Evolutionary conservation across 2,329 filamentous ascomycete species (phyloP), one percentile per base, ranked within the genome.

Genomic region (Trichoderma asperellum): DNA sequence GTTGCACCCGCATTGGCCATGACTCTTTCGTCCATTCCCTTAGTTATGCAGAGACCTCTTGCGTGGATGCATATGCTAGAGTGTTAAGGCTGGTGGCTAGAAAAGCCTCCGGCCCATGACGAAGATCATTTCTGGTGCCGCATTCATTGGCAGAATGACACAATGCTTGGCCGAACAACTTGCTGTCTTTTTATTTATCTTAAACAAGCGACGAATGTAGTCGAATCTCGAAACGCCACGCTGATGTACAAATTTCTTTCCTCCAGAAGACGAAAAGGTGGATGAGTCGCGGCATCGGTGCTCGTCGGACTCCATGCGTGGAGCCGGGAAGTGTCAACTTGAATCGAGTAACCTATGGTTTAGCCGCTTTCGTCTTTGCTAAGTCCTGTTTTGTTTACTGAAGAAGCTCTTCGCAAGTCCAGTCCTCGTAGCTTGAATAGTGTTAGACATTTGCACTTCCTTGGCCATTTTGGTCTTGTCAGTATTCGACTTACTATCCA

Each of bases 371-470:
- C 63, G 27, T 67, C 55, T 29, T 52, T 43, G 47, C 11, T 37
- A 35, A 21, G 16, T 18, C n/a, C 11, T 21, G 40, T 32, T 37
- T 52, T 32, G 32, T 67, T 79, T 80, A 89, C 80, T 88, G 87
- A 68, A 97, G 87, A 73, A 98, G 86, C 82, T 99, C 96, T 83
- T 98, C 96, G 82, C 94, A 97, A 43, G 94, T 97, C 96, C 96
- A 99, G 81, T 99, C 96, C 86, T 99, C 96, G 81, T 98, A 98
- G 84, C 92, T 95, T 12, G 74, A n/a, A 32, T 49, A 18, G 29
- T 35, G 68, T 76, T 64, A 73, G 73, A 47, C n/a, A 7, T 16
- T 18, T 21, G 57, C 29, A 32, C 12, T 5, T 10, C 12, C 2
- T 10, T 29, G 16, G 6, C 18, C 52, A 11, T 61, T 18, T 35